phyloP scores from a whole-genome alignment of 306 rosid species.

The Benincasa hispida region DNA sequence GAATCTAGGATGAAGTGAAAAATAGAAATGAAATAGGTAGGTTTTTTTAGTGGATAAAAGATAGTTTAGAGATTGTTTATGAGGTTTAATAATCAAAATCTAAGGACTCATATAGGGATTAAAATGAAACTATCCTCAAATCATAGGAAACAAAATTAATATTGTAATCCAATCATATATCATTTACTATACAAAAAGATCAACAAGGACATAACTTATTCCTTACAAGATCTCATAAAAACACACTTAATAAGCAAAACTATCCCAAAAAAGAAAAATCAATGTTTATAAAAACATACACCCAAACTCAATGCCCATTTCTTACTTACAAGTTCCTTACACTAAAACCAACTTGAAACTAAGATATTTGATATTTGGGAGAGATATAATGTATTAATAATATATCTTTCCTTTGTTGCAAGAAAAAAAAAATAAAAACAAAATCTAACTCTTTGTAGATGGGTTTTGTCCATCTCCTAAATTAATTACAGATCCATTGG shows the following conservation, averaged over 20 bases:
- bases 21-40: neutral
- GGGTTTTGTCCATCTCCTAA: neutral
- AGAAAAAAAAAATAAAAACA: neutral
- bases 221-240: neutral
- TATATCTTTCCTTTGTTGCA: neutral
- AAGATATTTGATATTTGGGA: neutral
- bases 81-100: neutral
- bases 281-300: neutral
- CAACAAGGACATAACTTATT: neutral
- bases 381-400: neutral
- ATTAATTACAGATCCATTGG: neutral
- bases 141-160: neutral
- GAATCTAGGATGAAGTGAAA: neutral
- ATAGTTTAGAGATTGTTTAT: too few relatives aligned
- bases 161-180: neutral
- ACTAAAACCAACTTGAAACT: neutral
- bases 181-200: neutral
- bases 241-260: neutral
- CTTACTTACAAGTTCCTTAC: neutral
- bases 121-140: neutral
- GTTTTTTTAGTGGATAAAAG: too few relatives aligned
- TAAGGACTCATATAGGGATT: neutral
- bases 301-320: neutral
- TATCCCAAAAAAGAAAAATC: neutral
- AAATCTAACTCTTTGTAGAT: neutral